Evolutionary conservation across 1,284 basidiomycete genomes (phyloP).

Genomic region (Cutaneotrichosporon spelunceum): DNA sequence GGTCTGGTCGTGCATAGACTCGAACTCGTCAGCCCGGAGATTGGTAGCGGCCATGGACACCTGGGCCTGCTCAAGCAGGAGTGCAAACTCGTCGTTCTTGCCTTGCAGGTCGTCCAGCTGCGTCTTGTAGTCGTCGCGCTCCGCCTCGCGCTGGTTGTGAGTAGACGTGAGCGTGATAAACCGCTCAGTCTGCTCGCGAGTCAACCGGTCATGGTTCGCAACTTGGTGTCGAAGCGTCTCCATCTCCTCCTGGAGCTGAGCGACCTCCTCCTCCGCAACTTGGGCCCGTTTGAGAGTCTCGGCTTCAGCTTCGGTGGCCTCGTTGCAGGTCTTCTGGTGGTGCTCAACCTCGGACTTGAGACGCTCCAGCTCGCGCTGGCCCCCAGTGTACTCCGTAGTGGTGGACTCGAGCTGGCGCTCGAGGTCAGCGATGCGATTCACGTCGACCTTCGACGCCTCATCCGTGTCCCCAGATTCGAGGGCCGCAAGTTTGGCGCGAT

Average conservation of each 20-base stretch:
- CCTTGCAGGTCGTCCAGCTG: slow-evolving; percentile 69
- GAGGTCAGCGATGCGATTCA: slow-evolving; percentile 72
- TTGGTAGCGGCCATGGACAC: slow-evolving; percentile 72
- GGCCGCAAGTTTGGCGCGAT: slow-evolving; percentile 86
- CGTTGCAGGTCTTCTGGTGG: slow-evolving; percentile 60
- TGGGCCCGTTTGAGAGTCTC: slow-evolving; percentile 80
- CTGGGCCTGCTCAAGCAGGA: slow-evolving; percentile 80
- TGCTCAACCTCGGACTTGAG: slow-evolving; percentile 65
- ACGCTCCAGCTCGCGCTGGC: slow-evolving; percentile 63
- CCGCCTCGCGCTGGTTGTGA: slow-evolving; percentile 73
- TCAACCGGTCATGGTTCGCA: slow-evolving; percentile 61
- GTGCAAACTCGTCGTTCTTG: slow-evolving; percentile 76
- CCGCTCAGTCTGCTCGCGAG: slow-evolving; percentile 76
- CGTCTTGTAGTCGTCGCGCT: slow-evolving; percentile 63
- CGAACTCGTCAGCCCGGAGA: slow-evolving; percentile 65
- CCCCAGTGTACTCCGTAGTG: slow-evolving; percentile 62
- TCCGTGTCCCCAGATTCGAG: slow-evolving; percentile 67
- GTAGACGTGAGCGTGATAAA: slow-evolving; percentile 71
- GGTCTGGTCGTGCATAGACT: slow-evolving; percentile 67
- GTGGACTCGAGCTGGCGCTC: slow-evolving; percentile 72
- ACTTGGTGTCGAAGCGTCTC: slow-evolving; percentile 69
- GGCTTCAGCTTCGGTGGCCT: slow-evolving; percentile 74
- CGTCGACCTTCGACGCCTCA: slow-evolving; percentile 71
- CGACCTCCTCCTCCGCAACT: slow-evolving; percentile 73
- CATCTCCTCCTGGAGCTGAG: slow-evolving; percentile 66